These are phyloP conservation scores for Rhodotorula sp. DNA, from an alignment of 1,284 basidiomycete species.

Conservation along the genomic window DNA sequence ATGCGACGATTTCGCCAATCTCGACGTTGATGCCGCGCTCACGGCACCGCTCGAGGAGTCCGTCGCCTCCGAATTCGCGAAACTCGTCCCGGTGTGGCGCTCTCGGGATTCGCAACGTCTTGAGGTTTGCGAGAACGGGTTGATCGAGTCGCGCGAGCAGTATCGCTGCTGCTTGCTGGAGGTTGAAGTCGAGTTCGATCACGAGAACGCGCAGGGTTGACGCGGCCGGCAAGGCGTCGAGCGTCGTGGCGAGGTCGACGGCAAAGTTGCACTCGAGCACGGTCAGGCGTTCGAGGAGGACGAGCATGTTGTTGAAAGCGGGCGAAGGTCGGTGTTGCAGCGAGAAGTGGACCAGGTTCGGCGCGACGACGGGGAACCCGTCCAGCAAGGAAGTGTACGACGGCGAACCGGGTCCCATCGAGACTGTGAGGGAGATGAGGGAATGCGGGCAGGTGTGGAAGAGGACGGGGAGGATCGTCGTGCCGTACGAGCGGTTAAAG, in stretches of 20 bases:
- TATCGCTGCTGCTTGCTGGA: slow-evolving; percentile 6
- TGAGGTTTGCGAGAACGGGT: not conserved
- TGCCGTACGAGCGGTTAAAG: slow-evolving; percentile 27
- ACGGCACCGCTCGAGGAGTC: slow-evolving; percentile 3
- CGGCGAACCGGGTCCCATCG: slow-evolving; percentile 12
- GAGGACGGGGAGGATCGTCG: slow-evolving; percentile 12
- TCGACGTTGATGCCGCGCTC: slow-evolving; percentile 13
- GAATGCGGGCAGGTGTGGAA: slow-evolving; percentile 6
- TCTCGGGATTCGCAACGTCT: slow-evolving; percentile 11
- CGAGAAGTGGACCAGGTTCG: slow-evolving; percentile 16
- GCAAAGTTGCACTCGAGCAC: slow-evolving; percentile 21
- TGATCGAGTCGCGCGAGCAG: slow-evolving; percentile 3
- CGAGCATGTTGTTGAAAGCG: not conserved
- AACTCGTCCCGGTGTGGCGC: slow-evolving; percentile 15
- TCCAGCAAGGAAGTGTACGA: slow-evolving; percentile 17
- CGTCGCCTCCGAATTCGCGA: slow-evolving; percentile 15
- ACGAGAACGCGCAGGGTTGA: not conserved
- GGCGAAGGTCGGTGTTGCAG: slow-evolving; percentile 26
- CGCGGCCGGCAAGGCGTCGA: slow-evolving; percentile 11
- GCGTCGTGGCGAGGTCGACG: slow-evolving; percentile 13
- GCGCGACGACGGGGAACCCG: slow-evolving; percentile 19
- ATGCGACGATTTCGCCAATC: slow-evolving; percentile 17
- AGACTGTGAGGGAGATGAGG: slow-evolving; percentile 21
- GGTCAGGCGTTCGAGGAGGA: not conserved
- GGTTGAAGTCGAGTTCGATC: slow-evolving; percentile 31